These are phyloP conservation scores for Gnomoniopsis smithogilvyi DNA, from an alignment of 2,329 filamentous ascomycete genomes.

Conservation along the genomic window DNA sequence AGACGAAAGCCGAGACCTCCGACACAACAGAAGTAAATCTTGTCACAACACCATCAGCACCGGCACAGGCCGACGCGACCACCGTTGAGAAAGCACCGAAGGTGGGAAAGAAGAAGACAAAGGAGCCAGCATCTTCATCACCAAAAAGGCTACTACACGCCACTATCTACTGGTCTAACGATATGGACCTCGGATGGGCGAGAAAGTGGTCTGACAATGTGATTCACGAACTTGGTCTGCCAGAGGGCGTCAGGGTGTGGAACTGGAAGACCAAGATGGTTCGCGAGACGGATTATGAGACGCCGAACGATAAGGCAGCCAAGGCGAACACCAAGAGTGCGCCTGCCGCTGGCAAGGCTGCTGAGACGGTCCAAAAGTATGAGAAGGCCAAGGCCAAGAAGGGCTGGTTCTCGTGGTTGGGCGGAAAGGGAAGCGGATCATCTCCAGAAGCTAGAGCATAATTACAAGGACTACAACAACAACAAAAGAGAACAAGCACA, in stretches of 20 bases:
- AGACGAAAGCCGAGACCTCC: slow-evolving; percentile 5
- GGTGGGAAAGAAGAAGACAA: neutral
- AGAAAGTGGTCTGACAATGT: slow-evolving; percentile 51
- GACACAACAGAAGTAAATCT: neutral
- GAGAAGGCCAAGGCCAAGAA: slow-evolving; percentile 7
- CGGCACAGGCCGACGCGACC: neutral
- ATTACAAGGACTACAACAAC: neutral
- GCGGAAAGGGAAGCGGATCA: slow-evolving; percentile 6
- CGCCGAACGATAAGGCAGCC: neutral
- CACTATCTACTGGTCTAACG: slow-evolving; percentile 50
- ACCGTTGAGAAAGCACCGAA: neutral
- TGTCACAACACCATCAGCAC: neutral
- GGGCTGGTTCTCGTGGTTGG: slow-evolving; percentile 11
- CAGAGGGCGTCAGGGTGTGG: slow-evolving; percentile 16
- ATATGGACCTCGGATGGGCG: slow-evolving; percentile 45
- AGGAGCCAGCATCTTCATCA: neutral
- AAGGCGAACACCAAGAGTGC: neutral
- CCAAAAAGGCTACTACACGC: slow-evolving; percentile 33
- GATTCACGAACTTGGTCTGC: slow-evolving; percentile 42
- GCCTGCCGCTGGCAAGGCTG: neutral
- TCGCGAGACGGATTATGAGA: neutral
- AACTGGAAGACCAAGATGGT: slow-evolving; percentile 14
- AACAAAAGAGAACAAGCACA: neutral
- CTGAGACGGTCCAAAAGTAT: neutral
- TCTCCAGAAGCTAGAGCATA: slow-evolving; percentile 13